Percentiles rank a stretch among this genome's conserved stretches.
Evolutionary conservation across 805 yeast genomes (phyloP).

Genomic region (Debaryomyces maramus): DNA sequence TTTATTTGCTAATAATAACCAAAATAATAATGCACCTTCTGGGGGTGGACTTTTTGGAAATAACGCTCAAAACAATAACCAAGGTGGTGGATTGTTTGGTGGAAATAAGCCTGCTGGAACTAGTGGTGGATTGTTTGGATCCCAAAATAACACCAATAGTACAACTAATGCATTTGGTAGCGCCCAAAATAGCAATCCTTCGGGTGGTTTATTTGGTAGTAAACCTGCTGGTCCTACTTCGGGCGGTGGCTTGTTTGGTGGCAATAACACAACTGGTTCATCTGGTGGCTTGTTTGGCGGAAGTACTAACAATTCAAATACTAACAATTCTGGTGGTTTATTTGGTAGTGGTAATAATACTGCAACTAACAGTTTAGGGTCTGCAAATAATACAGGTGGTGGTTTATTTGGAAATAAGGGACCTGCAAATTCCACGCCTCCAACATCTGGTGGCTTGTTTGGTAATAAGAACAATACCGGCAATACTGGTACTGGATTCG

Average conservation of each 20-base stretch:
- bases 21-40: slow-evolving; percentile 8
- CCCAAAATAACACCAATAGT: slow-evolving; percentile 8
- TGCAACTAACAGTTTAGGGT: slow-evolving; percentile 5
- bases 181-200: slow-evolving; percentile 15
- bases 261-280: slow-evolving; percentile 16
- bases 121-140: slow-evolving; percentile 25
- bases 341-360: slow-evolving; percentile 18
- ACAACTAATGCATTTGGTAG: slow-evolving; percentile 7
- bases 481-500: slow-evolving; percentile 24
- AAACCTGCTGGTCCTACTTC: slow-evolving; percentile 18
- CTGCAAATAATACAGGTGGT: slow-evolving; percentile 18
- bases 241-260: slow-evolving; percentile 20
- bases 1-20: slow-evolving; percentile 26
- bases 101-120: slow-evolving; percentile 20
- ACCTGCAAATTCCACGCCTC: slow-evolving; percentile 24
- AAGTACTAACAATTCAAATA: slow-evolving; percentile 16
- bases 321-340: slow-evolving; percentile 22
- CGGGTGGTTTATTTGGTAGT: slow-evolving; percentile 40
- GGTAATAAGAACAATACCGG: slow-evolving; percentile 29
- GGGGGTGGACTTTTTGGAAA: slow-evolving; percentile 27
- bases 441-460: slow-evolving; percentile 41
- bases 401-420: slow-evolving; percentile 40
- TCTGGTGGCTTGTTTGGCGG: slow-evolving; percentile 25
- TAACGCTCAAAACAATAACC: slow-evolving; percentile 8
- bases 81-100: slow-evolving; percentile 24